A percentile compares a stretch with the other conserved stretches of the same genome.
These are phyloP conservation scores for Plasmodium relictum DNA, from an alignment of 169 alveolate species.

Conservation along the genomic window DNA sequence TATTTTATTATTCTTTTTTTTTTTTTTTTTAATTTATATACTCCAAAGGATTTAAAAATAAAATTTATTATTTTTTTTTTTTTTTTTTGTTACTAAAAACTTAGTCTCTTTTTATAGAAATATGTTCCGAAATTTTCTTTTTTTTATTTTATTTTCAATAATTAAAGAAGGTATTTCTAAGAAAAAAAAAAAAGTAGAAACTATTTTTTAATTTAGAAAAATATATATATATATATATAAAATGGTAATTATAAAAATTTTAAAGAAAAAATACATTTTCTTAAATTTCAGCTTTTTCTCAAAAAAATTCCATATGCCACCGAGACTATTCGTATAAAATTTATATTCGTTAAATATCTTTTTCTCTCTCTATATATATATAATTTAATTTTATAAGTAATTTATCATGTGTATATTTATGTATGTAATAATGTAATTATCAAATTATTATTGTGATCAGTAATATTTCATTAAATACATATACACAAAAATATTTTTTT, in stretches of 20 bases:
- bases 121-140: conserved; percentile 13
- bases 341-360: background rate
- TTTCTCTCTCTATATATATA: background rate
- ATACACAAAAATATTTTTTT: background rate
- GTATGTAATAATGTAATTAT: background rate
- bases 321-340: conserved; percentile 62
- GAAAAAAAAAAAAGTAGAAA: too few relatives aligned
- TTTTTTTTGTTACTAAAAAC: background rate
- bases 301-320: conserved; percentile 25
- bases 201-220: background rate
- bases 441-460: background rate
- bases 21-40: background rate
- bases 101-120: conserved; percentile 3
- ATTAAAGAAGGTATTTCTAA: conserved; percentile 11
- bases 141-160: conserved; percentile 7
- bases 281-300: conserved; percentile 20
- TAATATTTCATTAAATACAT: background rate
- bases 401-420: background rate
- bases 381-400: background rate
- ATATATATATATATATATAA: background rate
- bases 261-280: background rate
- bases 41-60: background rate
- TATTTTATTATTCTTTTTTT: background rate
- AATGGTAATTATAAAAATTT: too few relatives aligned
- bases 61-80: background rate